Evolutionary conservation across 805 yeast genomes (phyloP).

Genomic region (Pichia cabralensis): DNA sequence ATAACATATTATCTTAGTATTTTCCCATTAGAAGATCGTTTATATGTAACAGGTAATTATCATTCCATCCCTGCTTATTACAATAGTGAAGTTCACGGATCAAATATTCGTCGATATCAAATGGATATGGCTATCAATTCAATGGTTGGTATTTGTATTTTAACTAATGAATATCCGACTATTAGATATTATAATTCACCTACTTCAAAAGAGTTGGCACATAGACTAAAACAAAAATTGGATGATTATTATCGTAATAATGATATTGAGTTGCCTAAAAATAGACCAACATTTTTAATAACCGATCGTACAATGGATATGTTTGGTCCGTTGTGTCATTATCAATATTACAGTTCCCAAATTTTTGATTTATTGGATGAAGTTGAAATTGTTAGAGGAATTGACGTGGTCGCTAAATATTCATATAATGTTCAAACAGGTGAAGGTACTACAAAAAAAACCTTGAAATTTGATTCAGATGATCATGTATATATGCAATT

Average conservation of each 20-base stretch:
- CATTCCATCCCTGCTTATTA: constrained; percentile 66
- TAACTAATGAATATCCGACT: constrained; percentile 83
- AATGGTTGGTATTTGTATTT: constrained; percentile 60
- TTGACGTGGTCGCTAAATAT: constrained; percentile 19
- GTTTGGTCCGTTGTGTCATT: constrained; percentile 78
- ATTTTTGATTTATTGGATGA: constrained; percentile 54
- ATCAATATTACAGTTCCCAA: constrained; percentile 87
- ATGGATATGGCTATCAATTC: constrained; percentile 51
- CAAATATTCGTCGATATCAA: constrained; percentile 49
- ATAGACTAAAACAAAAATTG: constrained; percentile 55
- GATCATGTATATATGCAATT: constrained; percentile 20
- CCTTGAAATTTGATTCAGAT: constrained; percentile 17
- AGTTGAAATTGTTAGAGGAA: constrained; percentile 17
- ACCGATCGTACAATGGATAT: constrained; percentile 80
- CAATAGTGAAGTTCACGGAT: constrained; percentile 49
- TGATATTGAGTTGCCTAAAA: constrained; percentile 51
- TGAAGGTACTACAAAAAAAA: constrained; percentile 18
- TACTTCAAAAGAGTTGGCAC: constrained; percentile 48
- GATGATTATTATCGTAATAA: constrained; percentile 68
- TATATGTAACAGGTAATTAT: constrained; percentile 53
- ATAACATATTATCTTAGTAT: constrained; percentile 35
- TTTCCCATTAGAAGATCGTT: constrained; percentile 59
- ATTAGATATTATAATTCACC: constrained; percentile 62
- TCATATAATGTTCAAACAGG: constrained; percentile 21
- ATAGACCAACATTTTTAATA: constrained; percentile 49